Base-by-base conservation (phyloP, 2,329 filamentous ascomycete species). In the Aureobasidium sp. region DNA sequence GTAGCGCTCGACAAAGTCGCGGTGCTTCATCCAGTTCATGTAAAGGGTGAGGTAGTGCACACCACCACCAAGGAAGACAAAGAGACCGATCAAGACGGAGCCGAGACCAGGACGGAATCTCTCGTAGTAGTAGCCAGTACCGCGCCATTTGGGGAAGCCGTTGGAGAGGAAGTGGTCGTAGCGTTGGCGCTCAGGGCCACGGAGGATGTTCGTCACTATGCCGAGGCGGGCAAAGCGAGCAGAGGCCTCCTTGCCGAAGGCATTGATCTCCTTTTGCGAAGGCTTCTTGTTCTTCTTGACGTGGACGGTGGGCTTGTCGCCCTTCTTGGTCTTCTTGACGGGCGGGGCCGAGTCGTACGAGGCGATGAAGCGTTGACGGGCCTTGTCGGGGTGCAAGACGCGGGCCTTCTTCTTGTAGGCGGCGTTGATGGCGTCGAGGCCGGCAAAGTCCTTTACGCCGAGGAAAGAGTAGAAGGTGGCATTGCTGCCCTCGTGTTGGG, bases 71-170 rank as follows among this genome's bases (percentile, higher is more conserved):
- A 89, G 84, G 58, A 90, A 84, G 65, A 96, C 74, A 75, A 97
- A 91, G 44, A 96, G 78, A 52, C 93, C 92, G 29, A 87, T 64
- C 57, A 97, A 76, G 49, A 96, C 94, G 15, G 89, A 89, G 63
- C 90, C 91, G 48, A 97, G 80, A 9, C 94, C 94, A 1, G 94
- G 94, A 22, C 94, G 85, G 82, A 93, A 97, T 63, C 94, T 87
- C 70, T 86, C 87, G 80, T 99, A 99, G 82, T 97, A 99, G 83
- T 99, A 99, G 65, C 94, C 93, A 48, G 93, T 97, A 63, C 94
- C 94, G 79, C 93, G 92, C 94, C 94, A 99, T 62, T 85, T 85
- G 36, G 94, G 94, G 79, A 99, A 99, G 65, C 94, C 94, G 76
- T 97, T 91, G 74, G 80, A 78, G 64, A 97, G 77, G 79, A 97